Base-by-base conservation (phyloP, 768 basidiomycete genomes). In the Filobasidium floriforme region DNA sequence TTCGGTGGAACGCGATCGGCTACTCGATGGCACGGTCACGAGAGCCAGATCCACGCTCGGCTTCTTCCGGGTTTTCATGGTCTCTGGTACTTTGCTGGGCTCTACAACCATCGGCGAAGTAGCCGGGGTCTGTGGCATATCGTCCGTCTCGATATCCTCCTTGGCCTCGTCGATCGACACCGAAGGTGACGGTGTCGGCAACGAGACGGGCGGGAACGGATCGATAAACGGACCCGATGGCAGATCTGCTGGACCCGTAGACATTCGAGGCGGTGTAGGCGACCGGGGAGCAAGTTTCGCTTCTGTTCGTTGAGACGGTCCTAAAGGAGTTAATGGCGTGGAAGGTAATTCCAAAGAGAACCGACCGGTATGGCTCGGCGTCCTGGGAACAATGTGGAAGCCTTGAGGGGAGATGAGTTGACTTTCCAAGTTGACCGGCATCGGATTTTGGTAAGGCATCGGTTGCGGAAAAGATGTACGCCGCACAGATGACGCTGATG, bases 181-280 rank as follows among this genome's bases (percentile, higher is more conserved):
- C 15, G 26, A 57, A 26, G 54, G 54, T 5, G 29, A 57, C 54
- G 29, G 18, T 4, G 26, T 57, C 26, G 12, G 29, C 15, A 32
- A 6, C 14, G 22, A 24, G 15, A 24, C 15, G 19, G 54, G 22
- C 26, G 18, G 54, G 54, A 24, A 32, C 14, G 54, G 54, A 26
- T 49, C 46, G 18, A 49, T 5, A 49, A 49, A 18, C 46, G 22
- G 15, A 49, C 22, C 46, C 4, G 46, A 12, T 14, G 54, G 29
- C 18, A 57, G 12, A 15, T 57, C 54, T 9, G 24, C 29, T 5
- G 54, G 54, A 3, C 54, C 54, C 6, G 29, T 57, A 57, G 54
- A 57, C 54, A 57, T 57, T 26, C 54, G 54, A 57, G 54, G 54
- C 22, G 54, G 54, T 15, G 54, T 57, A 7, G 54, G 54, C 15